Conservation (phyloP, 2,329 filamentous ascomycete genomes). For the Arthrobotrys conoides region DNA sequence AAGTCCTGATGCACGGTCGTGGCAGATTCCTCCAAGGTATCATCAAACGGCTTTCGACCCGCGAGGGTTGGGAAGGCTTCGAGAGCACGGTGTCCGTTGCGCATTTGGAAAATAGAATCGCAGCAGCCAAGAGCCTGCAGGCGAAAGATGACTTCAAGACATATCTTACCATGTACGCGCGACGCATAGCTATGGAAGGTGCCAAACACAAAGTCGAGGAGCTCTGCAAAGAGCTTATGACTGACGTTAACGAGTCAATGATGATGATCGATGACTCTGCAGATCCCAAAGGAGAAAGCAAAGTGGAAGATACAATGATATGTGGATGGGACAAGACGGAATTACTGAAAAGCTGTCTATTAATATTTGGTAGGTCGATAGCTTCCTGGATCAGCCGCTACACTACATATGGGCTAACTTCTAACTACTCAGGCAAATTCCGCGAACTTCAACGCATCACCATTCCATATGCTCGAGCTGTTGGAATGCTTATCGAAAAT, state of each 20-base stretch:
- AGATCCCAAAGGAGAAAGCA: slow-evolving; percentile 68
- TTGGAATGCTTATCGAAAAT: slow-evolving; percentile 73
- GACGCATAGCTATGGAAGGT: slow-evolving; percentile 91
- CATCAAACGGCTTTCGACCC: slow-evolving; percentile 87
- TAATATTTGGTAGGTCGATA: slow-evolving; percentile 83
- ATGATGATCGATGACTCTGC: slow-evolving; percentile 70
- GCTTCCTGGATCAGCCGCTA: neutral
- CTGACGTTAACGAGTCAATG: slow-evolving; percentile 74
- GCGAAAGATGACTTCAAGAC: slow-evolving; percentile 93
- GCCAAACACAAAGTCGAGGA: slow-evolving; percentile 92
- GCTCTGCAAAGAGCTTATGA: slow-evolving; percentile 83
- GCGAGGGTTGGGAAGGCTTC: slow-evolving; percentile 91
- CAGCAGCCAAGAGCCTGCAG: slow-evolving; percentile 85
- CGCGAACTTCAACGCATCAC: slow-evolving; percentile 92
- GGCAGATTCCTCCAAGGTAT: slow-evolving; percentile 92
- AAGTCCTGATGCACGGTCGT: slow-evolving; percentile 89
- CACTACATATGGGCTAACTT: slow-evolving; percentile 65
- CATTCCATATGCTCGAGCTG: slow-evolving; percentile 91
- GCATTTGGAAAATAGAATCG: slow-evolving; percentile 93
- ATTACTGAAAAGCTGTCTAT: slow-evolving; percentile 87
- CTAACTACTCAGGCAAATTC: slow-evolving; percentile 80
- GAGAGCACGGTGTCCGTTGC: slow-evolving; percentile 93
- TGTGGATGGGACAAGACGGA: slow-evolving; percentile 94
- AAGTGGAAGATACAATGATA: slow-evolving; percentile 75
- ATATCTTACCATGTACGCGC: slow-evolving; percentile 98